Conservation (phyloP, 2,329 filamentous ascomycete genomes). For the Penicillium frequentans region DNA sequence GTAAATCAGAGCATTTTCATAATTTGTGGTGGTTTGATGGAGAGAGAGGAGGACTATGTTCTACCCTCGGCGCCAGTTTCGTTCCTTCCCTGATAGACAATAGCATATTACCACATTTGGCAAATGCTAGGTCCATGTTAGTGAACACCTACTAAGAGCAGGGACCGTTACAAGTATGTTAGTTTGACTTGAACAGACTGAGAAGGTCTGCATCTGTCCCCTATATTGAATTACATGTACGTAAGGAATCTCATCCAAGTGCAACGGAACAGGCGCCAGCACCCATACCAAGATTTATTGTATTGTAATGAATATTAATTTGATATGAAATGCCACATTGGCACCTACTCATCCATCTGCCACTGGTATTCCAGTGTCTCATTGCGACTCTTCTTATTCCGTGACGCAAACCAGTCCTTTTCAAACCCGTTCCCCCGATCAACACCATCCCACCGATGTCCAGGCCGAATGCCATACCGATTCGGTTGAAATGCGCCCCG, state of each 20-base stretch:
- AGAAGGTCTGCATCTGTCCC: not conserved
- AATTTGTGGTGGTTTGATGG: too few relatives aligned
- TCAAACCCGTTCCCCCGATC: conserved; percentile 94
- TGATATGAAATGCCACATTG: not conserved
- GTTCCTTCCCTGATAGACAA: too few relatives aligned
- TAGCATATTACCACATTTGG: too few relatives aligned
- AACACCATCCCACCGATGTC: conserved; percentile 95
- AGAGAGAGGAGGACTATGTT: too few relatives aligned
- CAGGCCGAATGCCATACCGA: conserved; percentile 88
- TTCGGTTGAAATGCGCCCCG: conserved; percentile 81
- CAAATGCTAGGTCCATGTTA: too few relatives aligned
- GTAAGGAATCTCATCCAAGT: not conserved
- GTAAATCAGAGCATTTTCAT: too few relatives aligned
- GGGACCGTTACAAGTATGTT: not conserved
- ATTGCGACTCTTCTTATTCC: conserved; percentile 74
- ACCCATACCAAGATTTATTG: not conserved
- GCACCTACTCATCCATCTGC: conserved; percentile 86
- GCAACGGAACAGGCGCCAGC: not conserved
- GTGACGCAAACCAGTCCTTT: conserved; percentile 83
- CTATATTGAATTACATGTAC: not conserved
- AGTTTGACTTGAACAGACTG: not conserved
- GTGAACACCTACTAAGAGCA: too few relatives aligned
- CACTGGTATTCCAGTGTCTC: conserved; percentile 85
- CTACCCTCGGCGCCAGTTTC: too few relatives aligned
- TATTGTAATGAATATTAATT: not conserved